These are phyloP conservation scores for Hydnomerulius pinastri DNA, from an alignment of 768 basidiomycete species.

Conservation along the genomic window DNA sequence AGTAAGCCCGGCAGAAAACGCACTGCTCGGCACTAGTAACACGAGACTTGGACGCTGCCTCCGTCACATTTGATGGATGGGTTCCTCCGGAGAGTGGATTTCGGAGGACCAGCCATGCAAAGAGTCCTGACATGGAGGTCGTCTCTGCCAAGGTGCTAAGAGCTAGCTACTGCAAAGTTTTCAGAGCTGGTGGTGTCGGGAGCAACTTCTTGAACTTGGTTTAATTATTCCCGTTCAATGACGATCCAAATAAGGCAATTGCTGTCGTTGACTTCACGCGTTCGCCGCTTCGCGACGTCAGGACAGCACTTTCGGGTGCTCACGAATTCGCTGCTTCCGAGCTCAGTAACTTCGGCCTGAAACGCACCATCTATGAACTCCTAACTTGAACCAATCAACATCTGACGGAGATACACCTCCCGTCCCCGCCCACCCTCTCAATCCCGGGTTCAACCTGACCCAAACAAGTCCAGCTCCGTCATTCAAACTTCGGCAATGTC, in stretches of 20 bases:
- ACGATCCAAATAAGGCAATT: constrained; percentile 8
- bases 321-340: neutral
- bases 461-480: neutral
- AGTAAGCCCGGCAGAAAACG: constrained; percentile 46
- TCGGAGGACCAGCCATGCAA: constrained; percentile 14
- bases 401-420: neutral
- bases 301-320: neutral
- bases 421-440: no score
- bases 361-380: neutral
- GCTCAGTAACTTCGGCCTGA: neutral
- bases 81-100: neutral
- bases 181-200: no score
- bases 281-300: neutral
- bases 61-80: neutral
- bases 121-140: neutral
- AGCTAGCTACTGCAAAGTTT: no score
- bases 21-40: constrained; percentile 4
- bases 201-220: neutral
- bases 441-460: neutral
- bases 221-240: neutral
- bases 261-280: neutral
- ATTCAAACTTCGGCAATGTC: constrained; percentile 21
- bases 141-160: neutral
- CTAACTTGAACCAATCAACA: neutral
- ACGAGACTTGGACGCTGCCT: neutral